These are phyloP conservation scores for Polytrichum formosum DNA, from an alignment of 225 moss, liverwort and hornwort species.

Conservation along the genomic window DNA sequence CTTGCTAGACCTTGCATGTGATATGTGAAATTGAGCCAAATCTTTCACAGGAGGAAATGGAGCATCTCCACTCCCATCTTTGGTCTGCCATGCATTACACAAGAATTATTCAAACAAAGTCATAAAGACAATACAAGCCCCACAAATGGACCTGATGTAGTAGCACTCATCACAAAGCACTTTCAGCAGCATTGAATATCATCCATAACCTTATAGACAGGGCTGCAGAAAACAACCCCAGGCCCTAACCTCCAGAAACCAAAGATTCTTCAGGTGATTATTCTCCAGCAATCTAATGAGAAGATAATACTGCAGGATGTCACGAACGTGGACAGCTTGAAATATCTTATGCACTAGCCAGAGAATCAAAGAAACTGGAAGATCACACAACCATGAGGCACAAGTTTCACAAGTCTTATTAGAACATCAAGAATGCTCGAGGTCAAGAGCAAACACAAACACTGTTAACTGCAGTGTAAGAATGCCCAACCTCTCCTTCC, in stretches of 20 bases:
- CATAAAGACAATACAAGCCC: too few relatives aligned
- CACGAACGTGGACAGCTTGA: neutral
- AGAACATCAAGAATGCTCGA: too few relatives aligned
- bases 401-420: too few relatives aligned
- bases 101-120: constrained; percentile 3
- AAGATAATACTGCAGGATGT: neutral
- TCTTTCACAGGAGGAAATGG: constrained; percentile 93
- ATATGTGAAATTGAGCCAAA: constrained; percentile 74
- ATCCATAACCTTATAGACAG: neutral
- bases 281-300: too few relatives aligned
- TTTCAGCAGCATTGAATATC: neutral
- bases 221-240: constrained; percentile 1
- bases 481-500: too few relatives aligned
- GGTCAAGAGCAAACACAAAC: too few relatives aligned
- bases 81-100: constrained; percentile 53
- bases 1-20: constrained; percentile 98
- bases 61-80: constrained; percentile 98
- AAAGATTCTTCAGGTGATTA: too few relatives aligned
- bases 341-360: too few relatives aligned
- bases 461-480: too few relatives aligned
- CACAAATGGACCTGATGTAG: too few relatives aligned
- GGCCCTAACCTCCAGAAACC: neutral
- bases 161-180: neutral
- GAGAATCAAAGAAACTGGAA: too few relatives aligned
- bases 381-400: too few relatives aligned